Base-by-base conservation (phyloP, 495 filamentous ascomycete genomes). In the Neurospora tetraspora region DNA sequence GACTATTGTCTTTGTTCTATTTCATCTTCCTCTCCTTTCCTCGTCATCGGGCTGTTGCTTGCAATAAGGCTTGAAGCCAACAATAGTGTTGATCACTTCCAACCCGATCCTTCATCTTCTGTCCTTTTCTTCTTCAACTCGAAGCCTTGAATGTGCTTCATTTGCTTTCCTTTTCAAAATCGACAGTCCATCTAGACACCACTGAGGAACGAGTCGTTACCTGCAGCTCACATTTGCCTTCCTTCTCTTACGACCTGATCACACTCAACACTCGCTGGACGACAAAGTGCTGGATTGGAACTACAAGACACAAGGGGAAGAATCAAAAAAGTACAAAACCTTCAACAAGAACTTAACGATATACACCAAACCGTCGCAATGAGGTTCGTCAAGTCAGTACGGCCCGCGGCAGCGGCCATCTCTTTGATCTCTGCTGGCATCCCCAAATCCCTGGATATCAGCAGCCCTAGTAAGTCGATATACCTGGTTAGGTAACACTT, bases 371-470 rank as follows among this genome's bases (percentile, higher is more conserved):
- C 5, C 23, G 31, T 27, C 45, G 31, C 20, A n/a, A 78, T 80
- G 76, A 78, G 77, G 74, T 82, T 78, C 68, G 69, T 78, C 71
- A 82, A 82, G 74, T 80, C 80, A 6, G 42, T 75, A 53, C 76
- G 71, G 18, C 72, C 76, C 23, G 75, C 75, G 42, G 78, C 78
- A 37, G 78, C 77, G 40, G 71, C 77, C 71, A 75, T 77, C 38
- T 78, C 80, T 20, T 27, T 79, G 74, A 75, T 79, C 12, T 74
- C 76, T 10, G 80, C 81, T 39, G 72, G 74, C 20, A 69, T 78
- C 2, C 84, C 84, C 16, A 83, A 82, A 39, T 78, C 83, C 40
- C 76, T 88, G 38, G 77, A 87, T 69, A 76, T 86, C 70, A 81
- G 77, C 70, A 78, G 84, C 70, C 73, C 80, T 65, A 71, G 85